These are phyloP conservation scores for Vigna angularis DNA, from an alignment of 306 rosid species.

Conservation along the genomic window DNA sequence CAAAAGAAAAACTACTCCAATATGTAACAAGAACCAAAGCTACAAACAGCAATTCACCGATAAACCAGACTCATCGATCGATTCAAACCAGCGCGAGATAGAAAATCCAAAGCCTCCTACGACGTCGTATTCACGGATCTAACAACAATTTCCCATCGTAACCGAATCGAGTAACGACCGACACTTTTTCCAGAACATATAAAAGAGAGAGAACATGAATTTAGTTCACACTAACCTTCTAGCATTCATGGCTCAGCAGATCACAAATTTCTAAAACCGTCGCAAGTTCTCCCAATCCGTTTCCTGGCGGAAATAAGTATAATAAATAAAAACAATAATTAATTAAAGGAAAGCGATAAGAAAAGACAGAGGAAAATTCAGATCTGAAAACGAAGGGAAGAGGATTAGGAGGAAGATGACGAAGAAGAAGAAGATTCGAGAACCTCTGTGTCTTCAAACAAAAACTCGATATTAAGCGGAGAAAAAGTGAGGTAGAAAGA, in stretches of 20 bases:
- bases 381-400: conserved; percentile 23
- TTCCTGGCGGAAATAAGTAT: neutral
- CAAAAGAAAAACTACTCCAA: neutral
- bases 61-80: conserved; percentile 19
- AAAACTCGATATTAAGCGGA: neutral
- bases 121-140: conserved; percentile 32
- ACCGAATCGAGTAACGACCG: conserved; percentile 19
- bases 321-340: neutral
- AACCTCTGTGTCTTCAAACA: conserved; percentile 13
- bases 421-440: conserved; percentile 18
- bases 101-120: conserved; percentile 24
- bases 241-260: conserved; percentile 46
- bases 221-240: conserved; percentile 47
- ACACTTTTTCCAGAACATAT: neutral
- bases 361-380: neutral
- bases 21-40: conserved; percentile 5
- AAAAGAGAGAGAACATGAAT: neutral
- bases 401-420: neutral
- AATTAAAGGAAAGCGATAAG: neutral
- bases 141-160: conserved; percentile 1
- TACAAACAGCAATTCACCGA: neutral
- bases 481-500: neutral
- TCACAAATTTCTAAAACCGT: conserved; percentile 22
- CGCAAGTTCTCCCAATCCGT: neutral
- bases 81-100: neutral